phyloP scores from a whole-genome alignment of 1,284 basidiomycete species.

The Trichosporon sp. region DNA sequence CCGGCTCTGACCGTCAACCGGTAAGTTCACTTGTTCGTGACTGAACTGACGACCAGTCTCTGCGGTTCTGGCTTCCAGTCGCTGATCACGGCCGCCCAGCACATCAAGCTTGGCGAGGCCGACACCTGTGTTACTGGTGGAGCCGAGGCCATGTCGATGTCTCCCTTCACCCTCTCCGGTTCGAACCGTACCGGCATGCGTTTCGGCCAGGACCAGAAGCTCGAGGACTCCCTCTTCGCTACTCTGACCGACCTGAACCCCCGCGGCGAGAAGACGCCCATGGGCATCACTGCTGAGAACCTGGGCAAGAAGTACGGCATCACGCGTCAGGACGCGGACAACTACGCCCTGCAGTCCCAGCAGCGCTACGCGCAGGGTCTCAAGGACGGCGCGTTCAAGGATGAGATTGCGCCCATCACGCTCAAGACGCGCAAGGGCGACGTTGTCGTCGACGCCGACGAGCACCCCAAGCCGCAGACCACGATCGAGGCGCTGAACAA shows the following conservation, averaged over 20 bases:
- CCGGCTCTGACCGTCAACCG: slow-evolving; percentile 63
- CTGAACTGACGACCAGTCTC: slow-evolving; percentile 49
- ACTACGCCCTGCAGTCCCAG: slow-evolving; percentile 63
- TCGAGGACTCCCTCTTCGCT: slow-evolving; percentile 62
- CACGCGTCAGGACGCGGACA: slow-evolving; percentile 61
- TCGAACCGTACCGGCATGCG: slow-evolving; percentile 52
- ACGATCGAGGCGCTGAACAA: slow-evolving; percentile 58
- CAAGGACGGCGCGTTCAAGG: slow-evolving; percentile 58
- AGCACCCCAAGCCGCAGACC: slow-evolving; percentile 61
- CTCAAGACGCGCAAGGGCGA: slow-evolving; percentile 72
- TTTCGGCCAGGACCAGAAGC: slow-evolving; percentile 60
- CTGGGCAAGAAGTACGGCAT: slow-evolving; percentile 62
- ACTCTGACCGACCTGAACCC: slow-evolving; percentile 62
- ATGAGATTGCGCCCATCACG: slow-evolving; percentile 87
- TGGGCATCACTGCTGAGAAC: slow-evolving; percentile 64
- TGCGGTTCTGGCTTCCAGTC: slow-evolving; percentile 64
- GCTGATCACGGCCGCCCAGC: slow-evolving; percentile 61
- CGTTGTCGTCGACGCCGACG: slow-evolving; percentile 56
- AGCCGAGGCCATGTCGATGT: slow-evolving; percentile 61
- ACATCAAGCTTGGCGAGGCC: slow-evolving; percentile 61
- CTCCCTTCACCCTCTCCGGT: slow-evolving; percentile 60
- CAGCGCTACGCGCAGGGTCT: slow-evolving; percentile 62
- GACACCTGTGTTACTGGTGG: slow-evolving; percentile 62
- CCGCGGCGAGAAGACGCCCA: slow-evolving; percentile 57
- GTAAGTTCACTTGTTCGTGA: slow-evolving; percentile 36